phyloP scores from a whole-genome alignment of 1,284 basidiomycete genomes.

The Sporisorium scitamineum region DNA sequence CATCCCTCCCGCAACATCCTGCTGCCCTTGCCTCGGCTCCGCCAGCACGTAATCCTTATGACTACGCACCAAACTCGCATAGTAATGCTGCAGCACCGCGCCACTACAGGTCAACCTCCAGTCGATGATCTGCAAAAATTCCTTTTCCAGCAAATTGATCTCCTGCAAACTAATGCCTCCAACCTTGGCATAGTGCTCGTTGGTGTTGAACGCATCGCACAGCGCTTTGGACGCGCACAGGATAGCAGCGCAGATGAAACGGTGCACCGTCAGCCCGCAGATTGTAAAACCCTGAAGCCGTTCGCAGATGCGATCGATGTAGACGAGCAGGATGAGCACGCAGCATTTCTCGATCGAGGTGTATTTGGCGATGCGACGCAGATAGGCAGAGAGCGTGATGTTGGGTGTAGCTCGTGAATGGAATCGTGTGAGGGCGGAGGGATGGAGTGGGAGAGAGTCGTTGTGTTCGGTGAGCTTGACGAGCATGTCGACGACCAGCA shows the following conservation, averaged over 20 bases:
- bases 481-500: constrained; percentile 67
- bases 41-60: constrained; percentile 47
- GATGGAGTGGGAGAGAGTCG: constrained; percentile 66
- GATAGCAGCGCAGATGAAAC: constrained; percentile 67
- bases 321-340: constrained; percentile 65
- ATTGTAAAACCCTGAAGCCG: constrained; percentile 66
- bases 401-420: constrained; percentile 67
- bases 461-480: constrained; percentile 66
- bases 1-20: not conserved
- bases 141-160: constrained; percentile 68
- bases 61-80: constrained; percentile 61
- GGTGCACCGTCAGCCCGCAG: constrained; percentile 67
- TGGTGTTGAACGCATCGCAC: constrained; percentile 68
- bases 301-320: constrained; percentile 68
- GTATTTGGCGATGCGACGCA: constrained; percentile 67
- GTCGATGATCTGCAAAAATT: constrained; percentile 66
- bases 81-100: constrained; percentile 66
- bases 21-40: constrained; percentile 1
- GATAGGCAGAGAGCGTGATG: constrained; percentile 63
- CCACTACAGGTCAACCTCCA: constrained; percentile 64
- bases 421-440: constrained; percentile 66
- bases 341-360: constrained; percentile 68
- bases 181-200: constrained; percentile 67
- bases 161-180: constrained; percentile 67
- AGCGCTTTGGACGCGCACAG: constrained; percentile 67